Evolutionary conservation across 208 protist genomes (phyloP).

Genomic region (Acanthamoeba royreba): DNA sequence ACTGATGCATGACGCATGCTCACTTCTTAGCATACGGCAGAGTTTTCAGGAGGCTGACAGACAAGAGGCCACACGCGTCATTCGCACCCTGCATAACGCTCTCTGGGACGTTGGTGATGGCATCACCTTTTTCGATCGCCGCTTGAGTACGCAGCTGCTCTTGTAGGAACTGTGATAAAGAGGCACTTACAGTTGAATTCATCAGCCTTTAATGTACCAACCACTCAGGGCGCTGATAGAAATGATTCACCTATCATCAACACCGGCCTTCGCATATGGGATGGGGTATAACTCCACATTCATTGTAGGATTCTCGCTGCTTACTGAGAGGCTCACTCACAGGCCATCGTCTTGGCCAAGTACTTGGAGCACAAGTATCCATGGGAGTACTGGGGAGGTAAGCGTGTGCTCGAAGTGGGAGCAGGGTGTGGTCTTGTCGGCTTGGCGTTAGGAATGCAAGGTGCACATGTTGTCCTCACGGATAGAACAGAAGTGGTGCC

Average conservation of each 20-base stretch:
- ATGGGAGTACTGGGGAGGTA: background rate
- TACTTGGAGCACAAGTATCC: background rate
- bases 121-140: background rate
- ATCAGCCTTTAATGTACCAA: background rate
- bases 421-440: background rate
- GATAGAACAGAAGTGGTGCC: background rate
- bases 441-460: background rate
- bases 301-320: background rate
- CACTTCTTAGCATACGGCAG: background rate
- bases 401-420: constrained; percentile 12
- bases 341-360: constrained; percentile 3
- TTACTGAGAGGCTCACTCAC: background rate
- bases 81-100: background rate
- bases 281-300: background rate
- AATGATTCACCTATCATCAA: background rate
- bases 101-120: background rate
- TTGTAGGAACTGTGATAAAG: too few relatives aligned
- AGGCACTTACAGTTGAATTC: background rate
- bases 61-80: background rate
- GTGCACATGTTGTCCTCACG: background rate
- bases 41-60: background rate
- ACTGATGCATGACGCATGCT: background rate
- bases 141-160: background rate
- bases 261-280: background rate
- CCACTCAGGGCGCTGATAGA: background rate